phyloP scores from a whole-genome alignment of 2,329 filamentous ascomycete genomes.

The Fusarium poae region DNA sequence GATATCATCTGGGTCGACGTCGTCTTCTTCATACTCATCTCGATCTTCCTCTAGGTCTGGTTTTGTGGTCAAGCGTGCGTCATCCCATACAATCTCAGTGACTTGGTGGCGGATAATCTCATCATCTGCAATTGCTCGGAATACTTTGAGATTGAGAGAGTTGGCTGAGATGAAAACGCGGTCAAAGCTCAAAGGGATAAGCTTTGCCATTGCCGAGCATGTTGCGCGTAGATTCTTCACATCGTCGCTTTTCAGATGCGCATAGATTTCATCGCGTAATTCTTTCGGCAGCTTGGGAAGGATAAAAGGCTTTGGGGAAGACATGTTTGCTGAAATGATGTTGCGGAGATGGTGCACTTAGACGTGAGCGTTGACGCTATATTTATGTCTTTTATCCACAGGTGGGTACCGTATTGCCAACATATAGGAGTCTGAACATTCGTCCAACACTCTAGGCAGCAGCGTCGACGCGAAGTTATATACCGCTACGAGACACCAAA shows the following conservation, averaged over 20 bases:
- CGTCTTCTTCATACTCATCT: not conserved
- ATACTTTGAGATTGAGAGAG: constrained; percentile 4
- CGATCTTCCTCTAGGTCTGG: not conserved
- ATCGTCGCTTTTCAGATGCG: not conserved
- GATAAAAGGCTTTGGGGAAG: not conserved
- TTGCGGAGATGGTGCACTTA: not conserved
- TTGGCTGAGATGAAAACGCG: constrained; percentile 10
- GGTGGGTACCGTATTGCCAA: not conserved
- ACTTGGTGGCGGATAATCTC: not conserved
- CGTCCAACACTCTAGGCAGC: constrained; percentile 14
- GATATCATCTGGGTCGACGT: not conserved
- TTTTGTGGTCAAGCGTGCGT: not conserved
- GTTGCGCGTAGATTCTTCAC: not conserved
- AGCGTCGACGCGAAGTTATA: constrained; percentile 13
- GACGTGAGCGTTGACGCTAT: constrained; percentile 2
- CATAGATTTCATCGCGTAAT: not conserved
- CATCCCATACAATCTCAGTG: constrained; percentile 11
- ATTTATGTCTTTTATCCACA: constrained; percentile 2
- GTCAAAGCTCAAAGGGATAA: not conserved
- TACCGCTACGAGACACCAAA: constrained; percentile 7
- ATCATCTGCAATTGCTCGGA: not conserved
- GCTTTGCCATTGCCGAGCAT: not conserved
- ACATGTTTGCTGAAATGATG: not conserved
- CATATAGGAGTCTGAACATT: not conserved
- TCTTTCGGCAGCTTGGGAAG: not conserved